Percentiles rank a stretch among this genome's conserved stretches.
Evolutionary conservation across 176 grass and related monocot species (phyloP).

Genomic region (Elymus sibiricus): DNA sequence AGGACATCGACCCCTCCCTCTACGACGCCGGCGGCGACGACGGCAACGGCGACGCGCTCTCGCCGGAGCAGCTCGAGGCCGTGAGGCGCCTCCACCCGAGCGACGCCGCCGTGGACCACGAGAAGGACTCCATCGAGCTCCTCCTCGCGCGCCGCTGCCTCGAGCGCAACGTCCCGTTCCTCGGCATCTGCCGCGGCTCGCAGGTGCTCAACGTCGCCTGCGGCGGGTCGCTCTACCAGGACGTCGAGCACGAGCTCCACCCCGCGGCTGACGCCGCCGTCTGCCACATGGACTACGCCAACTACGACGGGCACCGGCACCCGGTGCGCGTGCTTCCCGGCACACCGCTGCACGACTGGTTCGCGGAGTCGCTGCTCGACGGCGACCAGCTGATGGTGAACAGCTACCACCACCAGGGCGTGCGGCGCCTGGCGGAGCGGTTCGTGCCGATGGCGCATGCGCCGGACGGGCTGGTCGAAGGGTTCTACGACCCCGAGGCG

Average conservation of each 20-base stretch:
- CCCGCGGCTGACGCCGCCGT: not conserved
- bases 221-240: conserved; percentile 74
- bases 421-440: conserved; percentile 57
- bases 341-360: conserved; percentile 79
- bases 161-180: conserved; percentile 70
- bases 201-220: conserved; percentile 92
- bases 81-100: no score
- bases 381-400: conserved; percentile 62
- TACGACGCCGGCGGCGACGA: no score
- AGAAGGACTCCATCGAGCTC: no score
- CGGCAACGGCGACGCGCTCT: no score
- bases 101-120: no score
- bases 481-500: conserved; percentile 72
- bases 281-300: conserved; percentile 70
- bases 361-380: conserved; percentile 36
- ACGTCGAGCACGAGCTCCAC: conserved; percentile 55
- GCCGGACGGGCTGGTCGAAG: conserved; percentile 68
- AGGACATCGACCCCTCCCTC: no score
- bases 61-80: no score
- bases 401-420: conserved; percentile 97
- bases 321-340: conserved; percentile 35
- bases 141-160: no score
- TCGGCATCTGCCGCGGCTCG: conserved; percentile 91
- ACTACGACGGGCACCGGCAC: conserved; percentile 89
- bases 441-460: conserved; percentile 82